Conservation (phyloP, 768 basidiomycete species). For the Russula vinacea region DNA sequence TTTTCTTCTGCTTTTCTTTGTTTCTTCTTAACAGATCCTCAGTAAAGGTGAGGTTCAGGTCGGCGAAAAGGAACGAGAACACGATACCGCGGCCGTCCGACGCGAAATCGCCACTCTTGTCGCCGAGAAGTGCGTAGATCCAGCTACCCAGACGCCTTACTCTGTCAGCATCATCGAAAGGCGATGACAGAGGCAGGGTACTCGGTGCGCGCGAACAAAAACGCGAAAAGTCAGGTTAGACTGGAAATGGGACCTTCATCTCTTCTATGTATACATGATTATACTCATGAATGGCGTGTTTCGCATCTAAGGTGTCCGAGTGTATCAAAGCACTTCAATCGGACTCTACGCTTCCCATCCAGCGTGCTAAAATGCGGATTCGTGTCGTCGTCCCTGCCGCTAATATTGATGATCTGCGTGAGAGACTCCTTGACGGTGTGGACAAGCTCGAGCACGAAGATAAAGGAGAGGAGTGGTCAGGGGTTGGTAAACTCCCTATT, state of each 20-base stretch:
- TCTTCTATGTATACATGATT: neutral
- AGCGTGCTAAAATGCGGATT: constrained; percentile 90
- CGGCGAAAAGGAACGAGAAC: constrained; percentile 90
- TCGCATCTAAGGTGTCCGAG: constrained; percentile 65
- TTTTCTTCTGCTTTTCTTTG: neutral
- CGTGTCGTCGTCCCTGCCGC: constrained; percentile 66
- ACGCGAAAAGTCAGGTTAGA: constrained; percentile 87
- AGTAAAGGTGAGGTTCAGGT: constrained; percentile 97
- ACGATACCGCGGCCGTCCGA: constrained; percentile 77
- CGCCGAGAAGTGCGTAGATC: constrained; percentile 94
- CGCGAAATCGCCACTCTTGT: constrained; percentile 92
- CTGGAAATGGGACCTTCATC: neutral
- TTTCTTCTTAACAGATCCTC: constrained; percentile 59
- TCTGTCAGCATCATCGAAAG: constrained; percentile 94
- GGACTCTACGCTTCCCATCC: constrained; percentile 84
- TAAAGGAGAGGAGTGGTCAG: constrained; percentile 77
- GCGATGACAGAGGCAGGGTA: constrained; percentile 95
- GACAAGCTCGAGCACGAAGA: constrained; percentile 86
- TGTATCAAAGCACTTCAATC: constrained; percentile 81
- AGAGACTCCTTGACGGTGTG: constrained; percentile 66
- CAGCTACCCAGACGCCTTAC: constrained; percentile 82
- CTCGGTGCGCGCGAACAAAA: constrained; percentile 84
- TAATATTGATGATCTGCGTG: constrained; percentile 66
- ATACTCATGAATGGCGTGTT: neutral
- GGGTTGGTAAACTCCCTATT: constrained; percentile 50